Evolutionary conservation across 2,329 filamentous ascomycete genomes (phyloP).

Genomic region (Diaporthe destruens): DNA sequence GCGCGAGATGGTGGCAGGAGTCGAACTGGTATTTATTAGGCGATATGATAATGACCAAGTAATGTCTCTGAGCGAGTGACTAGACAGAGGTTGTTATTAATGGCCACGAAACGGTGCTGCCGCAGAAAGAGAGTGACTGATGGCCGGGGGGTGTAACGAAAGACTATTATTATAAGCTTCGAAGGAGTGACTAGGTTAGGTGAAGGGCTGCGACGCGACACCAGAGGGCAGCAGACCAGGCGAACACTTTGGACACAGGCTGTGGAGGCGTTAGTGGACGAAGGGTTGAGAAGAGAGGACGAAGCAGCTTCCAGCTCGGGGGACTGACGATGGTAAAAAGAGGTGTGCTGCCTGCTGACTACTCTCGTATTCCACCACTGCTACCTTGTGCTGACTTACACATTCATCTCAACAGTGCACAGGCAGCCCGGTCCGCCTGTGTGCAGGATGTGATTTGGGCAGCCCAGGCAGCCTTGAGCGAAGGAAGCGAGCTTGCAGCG

Average conservation of each 20-base stretch:
- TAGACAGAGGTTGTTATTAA: constrained; percentile 26
- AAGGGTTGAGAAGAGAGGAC: constrained; percentile 3
- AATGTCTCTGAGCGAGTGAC: constrained; percentile 34
- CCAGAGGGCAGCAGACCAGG: constrained; percentile 33
- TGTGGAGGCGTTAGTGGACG: constrained; percentile 19
- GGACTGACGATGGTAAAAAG: constrained; percentile 23
- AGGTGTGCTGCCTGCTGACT: constrained; percentile 35
- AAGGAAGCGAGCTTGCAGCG: constrained; percentile 27
- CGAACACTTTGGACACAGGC: constrained; percentile 22
- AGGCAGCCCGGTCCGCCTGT: background rate
- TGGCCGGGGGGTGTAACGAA: constrained; percentile 34
- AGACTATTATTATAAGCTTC: constrained; percentile 29
- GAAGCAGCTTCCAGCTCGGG: background rate
- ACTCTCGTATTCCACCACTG: constrained; percentile 19
- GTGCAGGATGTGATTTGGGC: constrained; percentile 31
- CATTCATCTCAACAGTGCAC: constrained; percentile 13
- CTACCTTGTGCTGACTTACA: constrained; percentile 24
- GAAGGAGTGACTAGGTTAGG: constrained; percentile 40
- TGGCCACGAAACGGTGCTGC: constrained; percentile 24
- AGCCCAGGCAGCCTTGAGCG: constrained; percentile 30
- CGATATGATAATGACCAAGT: constrained; percentile 18
- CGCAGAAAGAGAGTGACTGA: constrained; percentile 37
- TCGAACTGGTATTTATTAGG: constrained; percentile 16
- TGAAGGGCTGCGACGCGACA: constrained; percentile 37
- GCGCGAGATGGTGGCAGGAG: background rate